Evolutionary conservation across 164 flowering plant genomes (phyloP), one percentile per base, ranked within the genome.

Genomic region (Hamamelis virginiana): DNA sequence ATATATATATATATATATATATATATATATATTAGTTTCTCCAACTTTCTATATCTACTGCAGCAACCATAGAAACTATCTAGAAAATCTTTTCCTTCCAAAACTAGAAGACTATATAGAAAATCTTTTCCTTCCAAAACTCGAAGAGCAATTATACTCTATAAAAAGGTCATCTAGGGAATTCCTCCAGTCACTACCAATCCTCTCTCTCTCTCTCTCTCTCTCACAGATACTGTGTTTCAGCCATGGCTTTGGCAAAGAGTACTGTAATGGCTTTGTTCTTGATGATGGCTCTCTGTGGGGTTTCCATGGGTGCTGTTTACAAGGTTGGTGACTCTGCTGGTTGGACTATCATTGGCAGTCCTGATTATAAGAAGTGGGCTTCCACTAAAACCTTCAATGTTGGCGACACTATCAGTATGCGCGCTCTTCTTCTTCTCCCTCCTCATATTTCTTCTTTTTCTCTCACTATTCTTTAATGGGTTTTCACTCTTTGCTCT

Each of bases 281-380:
- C 51, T 9, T 69, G 66, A 21, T 63, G 27, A 22, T 64, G 70
- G 58, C 27, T 9, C 43, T 33, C 1, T 68, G 44, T 12, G 23
- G 53, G 27, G 45, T 1, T 52, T 58, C 51, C 0, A 23, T 26
- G 79, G 73, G 13, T 11, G 74, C 75, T 3, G 77, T 84, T 19
- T 72, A 82, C 78, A 82, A 78, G 73, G 84, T 84, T 58, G 87
- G 87, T 1, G 87, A 82, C 61, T 70, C 84, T 23, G 69, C 80
- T 18, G 87, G 87, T 22, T 84, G 87, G 87, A 78, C 85, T 26
- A 71, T 72, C 62, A 71, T 74, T 16, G 83, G 77, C 18, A 69
- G 78, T 26, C 51, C 76, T 3, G 74, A 82, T 69, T 84, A 82
- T 76, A 73, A 70, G 51, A 28, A 44, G n/a, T 84, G 87, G 87